These are phyloP conservation scores for Penicillium ucsense DNA, from an alignment of 495 filamentous ascomycete genomes.

Conservation along the genomic window DNA sequence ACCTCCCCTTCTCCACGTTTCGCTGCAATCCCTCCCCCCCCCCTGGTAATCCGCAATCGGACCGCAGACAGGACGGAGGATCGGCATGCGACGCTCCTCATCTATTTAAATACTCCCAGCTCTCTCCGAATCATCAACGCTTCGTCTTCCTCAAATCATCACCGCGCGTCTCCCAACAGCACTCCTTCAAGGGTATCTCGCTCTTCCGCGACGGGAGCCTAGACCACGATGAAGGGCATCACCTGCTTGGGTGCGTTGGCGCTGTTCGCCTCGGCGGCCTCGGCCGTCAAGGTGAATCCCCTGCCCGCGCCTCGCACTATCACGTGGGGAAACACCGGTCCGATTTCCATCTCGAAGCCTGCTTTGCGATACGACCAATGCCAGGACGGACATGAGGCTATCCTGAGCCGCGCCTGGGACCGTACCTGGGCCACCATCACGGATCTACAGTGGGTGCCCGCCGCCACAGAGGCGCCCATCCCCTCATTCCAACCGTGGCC, in stretches of 20 bases:
- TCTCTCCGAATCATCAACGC: too few species aligned
- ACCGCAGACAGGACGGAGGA: too few species aligned
- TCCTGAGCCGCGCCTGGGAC: conserved; percentile 35
- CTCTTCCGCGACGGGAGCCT: too few species aligned
- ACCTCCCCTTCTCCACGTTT: too few species aligned
- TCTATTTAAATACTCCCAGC: too few species aligned
- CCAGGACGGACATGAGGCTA: conserved; percentile 13
- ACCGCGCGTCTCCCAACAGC: too few species aligned
- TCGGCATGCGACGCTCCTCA: too few species aligned
- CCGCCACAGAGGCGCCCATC: conserved; percentile 41
- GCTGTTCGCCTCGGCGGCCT: conserved; percentile 18
- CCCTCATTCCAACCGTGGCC: conserved; percentile 39
- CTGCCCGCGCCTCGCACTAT: conserved; percentile 45
- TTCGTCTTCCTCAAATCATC: too few species aligned
- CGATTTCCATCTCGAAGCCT: conserved; percentile 27
- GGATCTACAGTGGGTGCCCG: conserved; percentile 42
- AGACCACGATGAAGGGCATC: conserved; percentile 22
- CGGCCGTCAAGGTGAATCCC: conserved; percentile 43
- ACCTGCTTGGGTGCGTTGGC: conserved; percentile 16
- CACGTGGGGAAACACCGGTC: conserved; percentile 43
- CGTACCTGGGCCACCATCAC: conserved; percentile 39
- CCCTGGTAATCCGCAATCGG: too few species aligned
- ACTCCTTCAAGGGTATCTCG: too few species aligned
- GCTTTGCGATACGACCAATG: conserved; percentile 11
- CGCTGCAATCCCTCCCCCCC: too few species aligned